Conservation (phyloP, 176 grass and related monocot genomes). For the Eremochloa ophiuroides region DNA sequence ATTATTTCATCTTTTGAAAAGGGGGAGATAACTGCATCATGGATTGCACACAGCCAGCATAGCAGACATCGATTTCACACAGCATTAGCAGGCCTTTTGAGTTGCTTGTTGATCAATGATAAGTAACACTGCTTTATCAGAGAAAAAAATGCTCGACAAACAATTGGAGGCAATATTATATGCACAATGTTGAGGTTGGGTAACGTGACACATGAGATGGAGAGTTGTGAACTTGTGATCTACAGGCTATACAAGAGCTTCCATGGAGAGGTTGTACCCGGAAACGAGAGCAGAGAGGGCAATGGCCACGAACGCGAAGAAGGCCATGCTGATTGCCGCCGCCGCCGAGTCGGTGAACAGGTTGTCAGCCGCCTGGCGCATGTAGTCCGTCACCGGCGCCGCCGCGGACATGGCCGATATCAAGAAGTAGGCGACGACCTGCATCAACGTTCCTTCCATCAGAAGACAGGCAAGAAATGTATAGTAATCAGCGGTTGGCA, state of each 20-base stretch:
- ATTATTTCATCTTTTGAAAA: background rate
- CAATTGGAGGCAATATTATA: background rate
- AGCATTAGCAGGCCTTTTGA: no score
- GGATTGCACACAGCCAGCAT: background rate
- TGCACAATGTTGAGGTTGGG: background rate
- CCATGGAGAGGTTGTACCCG: slow-evolving; percentile 53
- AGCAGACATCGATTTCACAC: background rate
- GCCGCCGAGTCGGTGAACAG: slow-evolving; percentile 55
- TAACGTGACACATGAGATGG: background rate
- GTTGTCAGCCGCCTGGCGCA: slow-evolving; percentile 42
- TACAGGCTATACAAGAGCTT: slow-evolving; percentile 41
- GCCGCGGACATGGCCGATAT: slow-evolving; percentile 51
- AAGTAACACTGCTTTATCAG: no score
- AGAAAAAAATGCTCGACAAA: background rate
- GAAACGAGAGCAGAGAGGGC: slow-evolving; percentile 55
- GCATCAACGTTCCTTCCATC: background rate
- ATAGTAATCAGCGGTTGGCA: background rate
- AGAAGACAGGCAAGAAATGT: background rate
- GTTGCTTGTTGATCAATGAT: no score
- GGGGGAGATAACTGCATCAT: background rate
- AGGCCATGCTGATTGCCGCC: slow-evolving; percentile 65
- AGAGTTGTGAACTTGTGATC: background rate
- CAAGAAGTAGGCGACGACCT: slow-evolving; percentile 53
- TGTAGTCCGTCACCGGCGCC: slow-evolving; percentile 68
- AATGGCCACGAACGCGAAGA: slow-evolving; percentile 62